Evolutionary conservation across 768 basidiomycete genomes (phyloP), one percentile per base, ranked within the genome.

Genomic region (Thelephora aurantiotincta): DNA sequence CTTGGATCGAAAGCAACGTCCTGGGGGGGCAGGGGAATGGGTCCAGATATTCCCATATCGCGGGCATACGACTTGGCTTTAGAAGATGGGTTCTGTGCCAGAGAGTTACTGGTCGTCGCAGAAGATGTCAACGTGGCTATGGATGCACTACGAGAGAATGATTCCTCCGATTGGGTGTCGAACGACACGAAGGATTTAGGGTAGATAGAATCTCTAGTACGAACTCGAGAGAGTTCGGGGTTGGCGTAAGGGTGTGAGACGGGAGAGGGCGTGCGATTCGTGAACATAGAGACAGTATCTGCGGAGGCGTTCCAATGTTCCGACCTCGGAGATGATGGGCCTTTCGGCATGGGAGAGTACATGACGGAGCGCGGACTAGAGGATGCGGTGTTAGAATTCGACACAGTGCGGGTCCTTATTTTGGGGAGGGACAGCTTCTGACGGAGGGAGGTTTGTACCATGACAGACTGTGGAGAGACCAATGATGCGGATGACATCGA

Each of bases 171-270:
- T 30, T 30, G 26, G 4, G 26, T 30, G 26, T 30, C 26, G 9
- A 30, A 30, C 26, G 26, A 30, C 9, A 30, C 26, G 26, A 30
- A 30, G 26, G 26, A 30, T 30, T 30, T 30, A 30, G 26, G 26
- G 26, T 30, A 30, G 26, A 30, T 9, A 9, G 26, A 30, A 30
- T 30, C 26, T 30, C 26, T 30, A 9, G 26, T 9, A 9, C 9
- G 26, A 30, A 9, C 26, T 18, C 52, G 52, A 30, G 73, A 73
- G 41, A 83, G 65, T 51, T 86, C 80, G 6, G 85, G 84, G 55
- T 88, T 86, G 46, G 86, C 86, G 58, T 86, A 89, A 22, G 86
- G 86, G 64, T 89, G 86, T 48, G 66, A 70, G 14, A 65, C 62
- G 13, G 57, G 59, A 46, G 61, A 55, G 34, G 51, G 49, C 58